Evolutionary conservation across 768 basidiomycete species (phyloP).

Genomic region (Lentinula lateritia): DNA sequence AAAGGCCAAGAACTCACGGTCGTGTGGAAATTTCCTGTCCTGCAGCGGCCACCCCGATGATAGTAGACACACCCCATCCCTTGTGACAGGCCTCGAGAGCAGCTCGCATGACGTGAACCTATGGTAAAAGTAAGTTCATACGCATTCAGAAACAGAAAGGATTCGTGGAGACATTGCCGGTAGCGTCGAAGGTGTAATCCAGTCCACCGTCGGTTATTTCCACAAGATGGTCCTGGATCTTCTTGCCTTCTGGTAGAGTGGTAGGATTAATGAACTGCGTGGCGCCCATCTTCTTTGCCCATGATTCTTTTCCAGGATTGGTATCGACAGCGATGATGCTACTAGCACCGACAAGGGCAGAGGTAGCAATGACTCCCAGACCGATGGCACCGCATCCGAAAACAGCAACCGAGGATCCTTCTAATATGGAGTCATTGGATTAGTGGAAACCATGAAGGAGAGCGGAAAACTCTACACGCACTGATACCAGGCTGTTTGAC

Average conservation of each 20-base stretch:
- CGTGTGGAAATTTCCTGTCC: conserved; percentile 92
- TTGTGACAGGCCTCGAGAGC: conserved; percentile 99
- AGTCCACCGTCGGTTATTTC: conserved; percentile 95
- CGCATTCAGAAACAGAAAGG: conserved; percentile 26
- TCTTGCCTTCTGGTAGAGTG: conserved; percentile 67
- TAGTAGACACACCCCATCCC: conserved; percentile 94
- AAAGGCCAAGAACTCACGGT: conserved; percentile 45
- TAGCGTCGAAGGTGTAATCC: conserved; percentile 96
- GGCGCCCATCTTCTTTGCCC: conserved; percentile 92
- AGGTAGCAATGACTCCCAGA: conserved; percentile 84
- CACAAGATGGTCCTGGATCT: conserved; percentile 84
- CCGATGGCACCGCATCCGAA: conserved; percentile 98
- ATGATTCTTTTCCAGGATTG: conserved; percentile 78
- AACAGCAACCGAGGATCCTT: conserved; percentile 84
- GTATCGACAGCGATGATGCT: conserved; percentile 91
- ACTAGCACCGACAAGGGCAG: conserved; percentile 70
- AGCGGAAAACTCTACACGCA: conserved; percentile 27
- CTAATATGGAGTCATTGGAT: conserved; percentile 28
- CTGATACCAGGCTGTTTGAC: conserved; percentile 85
- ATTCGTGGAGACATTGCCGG: conserved; percentile 65
- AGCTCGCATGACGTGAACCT: conserved; percentile 90
- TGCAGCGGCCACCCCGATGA: conserved; percentile 96
- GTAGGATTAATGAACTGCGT: conserved; percentile 90
- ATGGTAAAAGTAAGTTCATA: conserved; percentile 17
- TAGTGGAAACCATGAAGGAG: background rate